Conservation (phyloP, 306 rosid species). For the Cicer chorassanicum region DNA sequence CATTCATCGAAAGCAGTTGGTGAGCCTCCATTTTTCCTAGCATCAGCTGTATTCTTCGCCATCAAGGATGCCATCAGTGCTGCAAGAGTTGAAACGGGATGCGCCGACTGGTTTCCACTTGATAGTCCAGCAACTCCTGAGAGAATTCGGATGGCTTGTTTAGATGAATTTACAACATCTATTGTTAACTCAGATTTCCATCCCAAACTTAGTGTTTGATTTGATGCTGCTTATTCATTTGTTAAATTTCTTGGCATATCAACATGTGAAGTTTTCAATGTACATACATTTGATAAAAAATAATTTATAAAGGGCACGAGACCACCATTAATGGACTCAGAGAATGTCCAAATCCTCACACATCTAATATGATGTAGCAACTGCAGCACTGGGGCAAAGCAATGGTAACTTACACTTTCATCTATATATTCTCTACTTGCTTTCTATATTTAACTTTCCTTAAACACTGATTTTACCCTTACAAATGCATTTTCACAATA, state of each 20-base stretch:
- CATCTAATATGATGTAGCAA: conserved; percentile 4
- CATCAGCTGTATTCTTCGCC: conserved; percentile 80
- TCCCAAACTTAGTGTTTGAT: conserved; percentile 81
- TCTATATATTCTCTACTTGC: background rate
- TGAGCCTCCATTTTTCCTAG: conserved; percentile 96
- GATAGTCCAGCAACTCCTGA: conserved; percentile 96
- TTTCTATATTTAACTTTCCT: background rate
- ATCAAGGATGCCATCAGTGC: conserved; percentile 84
- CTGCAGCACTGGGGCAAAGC: conserved; percentile 5
- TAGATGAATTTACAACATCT: conserved; percentile 64
- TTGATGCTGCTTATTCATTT: conserved; percentile 1
- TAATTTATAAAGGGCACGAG: conserved; percentile 2
- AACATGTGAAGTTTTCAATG: conserved; percentile 4
- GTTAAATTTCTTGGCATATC: conserved; percentile 23
- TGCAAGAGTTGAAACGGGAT: conserved; percentile 73
- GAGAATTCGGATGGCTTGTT: conserved; percentile 92
- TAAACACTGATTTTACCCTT: background rate
- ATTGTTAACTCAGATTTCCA: conserved; percentile 58
- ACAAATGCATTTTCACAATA: background rate
- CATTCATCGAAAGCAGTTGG: conserved; percentile 98
- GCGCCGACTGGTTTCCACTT: conserved; percentile 83
- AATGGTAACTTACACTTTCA: background rate
- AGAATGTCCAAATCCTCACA: background rate
- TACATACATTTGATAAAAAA: conserved; percentile 5
- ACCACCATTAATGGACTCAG: conserved; percentile 9